Conservation (phyloP, 1,284 basidiomycete species). For the Irpex sp. region DNA sequence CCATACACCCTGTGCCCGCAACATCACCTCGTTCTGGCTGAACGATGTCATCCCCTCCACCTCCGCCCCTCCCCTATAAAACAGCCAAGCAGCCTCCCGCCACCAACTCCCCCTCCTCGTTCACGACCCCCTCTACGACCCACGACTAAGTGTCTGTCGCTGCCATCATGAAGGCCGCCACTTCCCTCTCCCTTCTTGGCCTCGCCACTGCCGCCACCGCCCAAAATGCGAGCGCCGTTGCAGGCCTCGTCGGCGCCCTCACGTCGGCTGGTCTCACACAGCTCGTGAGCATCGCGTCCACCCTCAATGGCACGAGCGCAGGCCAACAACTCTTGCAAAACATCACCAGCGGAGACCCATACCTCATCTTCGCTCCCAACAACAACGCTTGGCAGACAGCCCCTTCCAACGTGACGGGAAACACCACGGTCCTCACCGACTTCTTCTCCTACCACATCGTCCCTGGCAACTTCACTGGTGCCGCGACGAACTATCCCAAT, state of each 20-base stretch:
- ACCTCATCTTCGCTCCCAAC: conserved; percentile 46
- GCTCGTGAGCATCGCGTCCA: conserved; percentile 30
- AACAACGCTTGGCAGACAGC: conserved; percentile 41
- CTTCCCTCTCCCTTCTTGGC: conserved; percentile 14
- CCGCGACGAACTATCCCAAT: conserved; percentile 42
- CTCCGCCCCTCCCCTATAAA: background rate
- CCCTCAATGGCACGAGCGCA: conserved; percentile 37
- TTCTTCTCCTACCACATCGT: conserved; percentile 64
- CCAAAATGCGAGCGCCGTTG: conserved; percentile 29
- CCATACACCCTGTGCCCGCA: background rate
- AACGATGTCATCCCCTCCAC: background rate
- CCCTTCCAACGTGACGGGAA: conserved; percentile 31
- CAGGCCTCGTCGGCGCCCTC: conserved; percentile 31
- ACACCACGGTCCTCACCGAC: conserved; percentile 37
- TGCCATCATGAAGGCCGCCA: conserved; percentile 3
- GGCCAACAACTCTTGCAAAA: conserved; percentile 42
- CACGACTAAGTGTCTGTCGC: background rate
- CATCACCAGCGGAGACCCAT: conserved; percentile 34
- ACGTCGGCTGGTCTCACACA: conserved; percentile 34
- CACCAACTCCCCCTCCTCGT: background rate
- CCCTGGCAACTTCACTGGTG: conserved; percentile 44
- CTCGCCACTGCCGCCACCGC: conserved; percentile 17
- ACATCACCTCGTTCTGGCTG: too few relatives aligned
- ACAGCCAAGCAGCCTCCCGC: background rate
- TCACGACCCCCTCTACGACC: background rate